Evolutionary conservation across 441 rosid genomes (phyloP), one percentile per base, ranked within the genome.

Genomic region (Populus tomentosa): DNA sequence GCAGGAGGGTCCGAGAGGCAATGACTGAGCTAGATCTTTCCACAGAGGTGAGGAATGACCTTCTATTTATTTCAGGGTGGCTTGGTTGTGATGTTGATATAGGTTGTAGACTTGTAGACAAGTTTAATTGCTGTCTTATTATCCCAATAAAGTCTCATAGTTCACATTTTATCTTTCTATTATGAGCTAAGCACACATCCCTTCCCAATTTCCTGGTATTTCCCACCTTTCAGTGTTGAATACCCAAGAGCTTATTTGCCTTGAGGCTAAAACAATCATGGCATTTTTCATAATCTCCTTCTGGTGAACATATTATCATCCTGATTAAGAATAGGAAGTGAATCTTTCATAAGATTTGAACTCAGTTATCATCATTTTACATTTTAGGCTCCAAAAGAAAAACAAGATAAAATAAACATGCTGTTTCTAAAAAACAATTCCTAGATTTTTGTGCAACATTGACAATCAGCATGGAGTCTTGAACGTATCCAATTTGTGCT

Each of bases 21-120:
- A 68, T 90, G 83, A 93, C 95, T 72, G 97, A 93, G 90, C 85
- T 93, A 75, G 97, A 91, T 86, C 95, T 93, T 78, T 89, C 92
- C 67, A 89, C 83, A 4, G 94, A 91, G 89, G 95, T 93, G 72
- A 82, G 81, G 59, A 59, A 71, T 21, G 0, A 61, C 18, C 18
- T 61, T 79, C 40, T 66, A 13, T 59, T 46, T 40, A 61, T 77
- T 30, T 56, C 36, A 23, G 64, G 59, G 5, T 20, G 11, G 24
- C 14, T 36, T 26, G 71, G 11, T 35, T 35, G 3, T 68, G 71
- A 8, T 33, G 11, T 68, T 14, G 20, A 68, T 33, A 9, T 20
- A 16, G 70, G 20, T 30, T 35, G 36, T 6, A 61, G 13, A 26
- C 26, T n/a, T 61, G 11, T 9, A 2, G 64, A 26, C 10, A 21